Evolutionary conservation across 73 alveolate species (phyloP).

Genomic region (Symbiodinium natans): DNA sequence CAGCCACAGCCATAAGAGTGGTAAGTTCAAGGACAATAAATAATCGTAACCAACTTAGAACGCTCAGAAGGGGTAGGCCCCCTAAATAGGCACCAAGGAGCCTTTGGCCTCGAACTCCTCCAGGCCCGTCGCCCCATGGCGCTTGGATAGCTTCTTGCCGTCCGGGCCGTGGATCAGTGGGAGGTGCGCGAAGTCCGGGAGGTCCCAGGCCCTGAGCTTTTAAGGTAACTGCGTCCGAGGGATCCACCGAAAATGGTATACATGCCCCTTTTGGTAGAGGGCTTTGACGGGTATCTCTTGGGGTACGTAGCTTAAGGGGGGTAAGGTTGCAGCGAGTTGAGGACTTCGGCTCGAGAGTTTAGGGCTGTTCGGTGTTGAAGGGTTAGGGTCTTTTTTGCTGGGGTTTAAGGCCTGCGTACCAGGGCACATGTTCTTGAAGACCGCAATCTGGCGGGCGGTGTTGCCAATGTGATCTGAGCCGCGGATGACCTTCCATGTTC

Average conservation of each 20-base stretch:
- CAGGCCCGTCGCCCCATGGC: conserved; percentile 94
- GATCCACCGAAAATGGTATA: no score
- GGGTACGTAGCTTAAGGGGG: no score
- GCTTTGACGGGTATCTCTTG: no score
- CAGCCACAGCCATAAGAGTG: no score
- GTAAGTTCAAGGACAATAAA: no score
- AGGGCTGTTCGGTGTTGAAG: neutral
- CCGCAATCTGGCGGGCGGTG: conserved; percentile 88
- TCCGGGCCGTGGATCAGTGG: conserved; percentile 82
- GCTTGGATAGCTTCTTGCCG: conserved; percentile 90
- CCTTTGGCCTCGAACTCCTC: conserved; percentile 90
- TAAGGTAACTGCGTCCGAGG: no score
- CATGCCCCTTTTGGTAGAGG: no score
- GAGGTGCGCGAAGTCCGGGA: conserved; percentile 75
- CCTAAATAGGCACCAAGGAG: no score
- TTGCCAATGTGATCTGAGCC: conserved; percentile 95
- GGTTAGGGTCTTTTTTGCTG: no score
- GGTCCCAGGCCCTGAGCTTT: conserved; percentile 43
- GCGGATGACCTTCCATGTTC: conserved; percentile 60
- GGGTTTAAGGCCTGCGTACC: neutral
- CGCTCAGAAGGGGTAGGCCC: no score
- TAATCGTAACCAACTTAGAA: no score
- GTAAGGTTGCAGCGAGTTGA: no score
- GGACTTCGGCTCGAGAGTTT: neutral
- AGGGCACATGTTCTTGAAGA: conserved; percentile 63